Evolutionary conservation across 495 filamentous ascomycete species (phyloP).

Genomic region (Aspergillus cavernicola): DNA sequence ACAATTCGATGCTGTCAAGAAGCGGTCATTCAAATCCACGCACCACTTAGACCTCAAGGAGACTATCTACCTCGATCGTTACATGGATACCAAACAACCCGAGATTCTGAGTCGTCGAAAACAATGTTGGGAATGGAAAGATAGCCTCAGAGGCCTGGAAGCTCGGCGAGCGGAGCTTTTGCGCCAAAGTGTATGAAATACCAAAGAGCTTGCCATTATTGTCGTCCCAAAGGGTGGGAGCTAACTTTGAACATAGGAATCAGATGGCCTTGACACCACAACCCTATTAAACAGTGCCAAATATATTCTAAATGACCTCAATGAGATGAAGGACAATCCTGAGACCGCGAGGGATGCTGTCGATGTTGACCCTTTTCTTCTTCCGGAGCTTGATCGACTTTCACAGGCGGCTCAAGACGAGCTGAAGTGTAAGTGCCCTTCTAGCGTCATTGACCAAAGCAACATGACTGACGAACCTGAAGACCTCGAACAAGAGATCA

Average conservation of each 20-base stretch:
- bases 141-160: slow-evolving; percentile 54
- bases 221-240: background rate
- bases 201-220: background rate
- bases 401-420: slow-evolving; percentile 33
- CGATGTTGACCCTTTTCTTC: slow-evolving; percentile 27
- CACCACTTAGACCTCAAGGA: slow-evolving; percentile 72
- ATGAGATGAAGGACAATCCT: slow-evolving; percentile 19
- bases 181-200: slow-evolving; percentile 36
- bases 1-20: slow-evolving; percentile 59
- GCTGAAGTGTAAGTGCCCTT: slow-evolving; percentile 31
- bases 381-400: slow-evolving; percentile 30
- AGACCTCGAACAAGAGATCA: slow-evolving; percentile 49
- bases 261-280: slow-evolving; percentile 30
- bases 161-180: slow-evolving; percentile 43
- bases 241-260: slow-evolving; percentile 23
- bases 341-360: slow-evolving; percentile 26
- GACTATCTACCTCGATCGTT: slow-evolving; percentile 82
- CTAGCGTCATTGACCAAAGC: background rate
- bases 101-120: slow-evolving; percentile 58
- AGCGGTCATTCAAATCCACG: slow-evolving; percentile 67
- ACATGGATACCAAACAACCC: slow-evolving; percentile 65
- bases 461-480: slow-evolving; percentile 11
- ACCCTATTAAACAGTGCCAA: slow-evolving; percentile 29
- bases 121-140: slow-evolving; percentile 71
- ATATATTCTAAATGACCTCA: slow-evolving; percentile 30